Evolutionary conservation across 1,139 yeast genomes (phyloP), one percentile per base, ranked within the genome.

Genomic region (Suhomyces guaymorum): DNA sequence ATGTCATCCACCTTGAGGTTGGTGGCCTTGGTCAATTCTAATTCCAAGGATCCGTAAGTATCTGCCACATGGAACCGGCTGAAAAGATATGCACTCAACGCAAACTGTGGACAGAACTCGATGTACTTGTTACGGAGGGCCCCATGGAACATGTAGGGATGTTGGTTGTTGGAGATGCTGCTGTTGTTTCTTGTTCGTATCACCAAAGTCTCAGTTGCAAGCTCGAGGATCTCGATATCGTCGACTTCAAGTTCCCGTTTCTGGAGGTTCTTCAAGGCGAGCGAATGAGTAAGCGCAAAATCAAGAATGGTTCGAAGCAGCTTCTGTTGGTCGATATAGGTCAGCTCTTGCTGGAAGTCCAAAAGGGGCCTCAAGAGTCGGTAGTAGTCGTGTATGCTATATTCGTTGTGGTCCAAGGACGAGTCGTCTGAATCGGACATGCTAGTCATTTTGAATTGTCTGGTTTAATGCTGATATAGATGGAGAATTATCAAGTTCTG

Each of bases 101-200:
- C 55, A 9, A 59, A 46, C 34, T 57, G 63, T 8, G 63, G 61
- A 42, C 70, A 64, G 28, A 51, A 46, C 42, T 61, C 63, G 18
- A 61, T 50, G 37, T 50, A 44, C 34, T 45, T 51, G 32, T 57
- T 54, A 30, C 69, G 48, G 15, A 62, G 43, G 26, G 62, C 54
- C 1, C 59, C 64, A 32, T 47, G 48, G 35, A 39, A 57, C 6
- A 42, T 50, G 19, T 28, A 28, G 2, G 44, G 43, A 13, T 26
- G 30, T 9, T 31, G 33, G 15, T 14, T n/a, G 10, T 20, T 28
- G 15, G 38, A 30, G 6, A 37, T n/a, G 16, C 35, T 22, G 11
- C 22, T 24, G 21, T 33, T 33, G 13, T 34, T 38, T 11, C 29
- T 34, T 7, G 38, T 38, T 9, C 38, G 28, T 24, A 41, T 22